Evolutionary conservation across 2,329 filamentous ascomycete genomes (phyloP).

Genomic region (Botrytis deweyae): DNA sequence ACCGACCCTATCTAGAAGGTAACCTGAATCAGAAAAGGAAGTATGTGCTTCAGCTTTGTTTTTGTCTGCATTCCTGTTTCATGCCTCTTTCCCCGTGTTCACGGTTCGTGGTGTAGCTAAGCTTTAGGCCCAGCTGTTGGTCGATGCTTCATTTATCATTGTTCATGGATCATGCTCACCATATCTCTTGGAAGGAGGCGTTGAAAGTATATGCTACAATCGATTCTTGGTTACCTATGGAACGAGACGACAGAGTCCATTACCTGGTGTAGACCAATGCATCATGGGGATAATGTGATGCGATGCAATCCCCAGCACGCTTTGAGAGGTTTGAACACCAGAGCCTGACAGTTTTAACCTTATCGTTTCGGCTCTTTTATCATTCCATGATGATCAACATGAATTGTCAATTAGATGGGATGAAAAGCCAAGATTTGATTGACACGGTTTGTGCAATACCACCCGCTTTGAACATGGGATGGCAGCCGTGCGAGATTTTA

Average conservation of each 20-base stretch:
- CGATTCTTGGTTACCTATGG: too few relatives aligned
- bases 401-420: neutral
- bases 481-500: slow-evolving; percentile 12
- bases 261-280: neutral
- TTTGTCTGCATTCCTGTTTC: slow-evolving; percentile 2
- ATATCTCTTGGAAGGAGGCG: neutral
- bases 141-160: neutral
- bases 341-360: neutral
- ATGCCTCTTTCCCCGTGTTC: neutral
- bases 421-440: slow-evolving; percentile 8
- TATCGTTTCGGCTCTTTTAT: neutral
- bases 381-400: neutral
- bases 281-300: neutral
- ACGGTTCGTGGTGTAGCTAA: neutral
- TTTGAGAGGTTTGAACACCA: neutral
- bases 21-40: slow-evolving; percentile 3
- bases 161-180: neutral
- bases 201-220: neutral
- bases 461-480: slow-evolving; percentile 16
- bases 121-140: neutral
- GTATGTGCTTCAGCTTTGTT: neutral
- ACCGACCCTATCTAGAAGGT: neutral
- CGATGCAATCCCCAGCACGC: neutral
- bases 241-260: too few relatives aligned
- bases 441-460: neutral